Conservation (phyloP, 139 green algal genomes). For the Closterium sp. region DNA sequence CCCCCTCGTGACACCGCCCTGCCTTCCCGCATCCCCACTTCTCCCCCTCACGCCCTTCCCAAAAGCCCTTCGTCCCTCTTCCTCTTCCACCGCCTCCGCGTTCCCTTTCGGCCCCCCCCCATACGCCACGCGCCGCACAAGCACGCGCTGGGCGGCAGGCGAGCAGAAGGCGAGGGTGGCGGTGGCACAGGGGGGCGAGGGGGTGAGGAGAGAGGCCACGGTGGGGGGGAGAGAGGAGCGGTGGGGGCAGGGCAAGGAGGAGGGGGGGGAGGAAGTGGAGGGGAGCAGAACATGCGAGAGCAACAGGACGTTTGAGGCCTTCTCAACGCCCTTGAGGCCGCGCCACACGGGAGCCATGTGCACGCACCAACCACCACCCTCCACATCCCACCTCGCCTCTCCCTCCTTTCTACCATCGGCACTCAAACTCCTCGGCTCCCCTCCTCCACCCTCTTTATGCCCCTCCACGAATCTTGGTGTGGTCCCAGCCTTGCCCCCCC, state of each 20-base stretch:
- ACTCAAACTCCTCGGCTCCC: too few relatives aligned
- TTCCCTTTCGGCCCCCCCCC: neutral
- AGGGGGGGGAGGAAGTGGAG: neutral
- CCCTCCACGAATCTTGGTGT: neutral
- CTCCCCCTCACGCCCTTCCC: neutral
- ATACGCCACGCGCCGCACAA: neutral
- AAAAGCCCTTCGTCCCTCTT: neutral
- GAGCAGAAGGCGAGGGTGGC: neutral
- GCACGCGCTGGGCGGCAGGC: neutral
- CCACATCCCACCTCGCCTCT: neutral
- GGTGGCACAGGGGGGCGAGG: neutral
- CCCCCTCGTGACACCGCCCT: too few relatives aligned
- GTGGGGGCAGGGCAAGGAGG: neutral
- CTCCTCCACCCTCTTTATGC: neutral
- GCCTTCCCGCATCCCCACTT: neutral
- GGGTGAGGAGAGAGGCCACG: neutral
- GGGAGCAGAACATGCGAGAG: neutral
- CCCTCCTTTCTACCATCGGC: neutral
- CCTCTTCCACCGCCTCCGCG: neutral
- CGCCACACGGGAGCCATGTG: neutral
- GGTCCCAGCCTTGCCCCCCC: neutral
- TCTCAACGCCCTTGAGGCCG: neutral
- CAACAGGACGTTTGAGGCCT: neutral
- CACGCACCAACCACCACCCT: neutral
- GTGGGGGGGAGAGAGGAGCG: neutral